phyloP scores from a whole-genome alignment of 164 flowering plant genomes.

The Saururus chinensis region DNA sequence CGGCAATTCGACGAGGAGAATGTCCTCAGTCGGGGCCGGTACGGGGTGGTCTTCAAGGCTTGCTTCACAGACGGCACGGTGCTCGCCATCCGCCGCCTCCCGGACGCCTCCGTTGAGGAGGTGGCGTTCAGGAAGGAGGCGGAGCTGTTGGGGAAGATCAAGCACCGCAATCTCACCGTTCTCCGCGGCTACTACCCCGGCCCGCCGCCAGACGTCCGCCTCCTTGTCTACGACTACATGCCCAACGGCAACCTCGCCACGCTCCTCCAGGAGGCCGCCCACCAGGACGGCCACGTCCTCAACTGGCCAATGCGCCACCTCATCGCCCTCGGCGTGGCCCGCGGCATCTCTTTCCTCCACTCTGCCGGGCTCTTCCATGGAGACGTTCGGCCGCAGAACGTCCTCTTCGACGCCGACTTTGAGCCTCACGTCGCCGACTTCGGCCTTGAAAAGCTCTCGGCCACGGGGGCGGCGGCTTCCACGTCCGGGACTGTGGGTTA shows the following conservation, averaged over 20 bases:
- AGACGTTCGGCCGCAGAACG: slow-evolving; percentile 75
- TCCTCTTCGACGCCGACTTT: slow-evolving; percentile 87
- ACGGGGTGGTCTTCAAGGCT: slow-evolving; percentile 77
- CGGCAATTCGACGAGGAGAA: slow-evolving; percentile 87
- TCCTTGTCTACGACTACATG: slow-evolving; percentile 90
- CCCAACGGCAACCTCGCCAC: slow-evolving; percentile 89
- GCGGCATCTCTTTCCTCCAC: slow-evolving; percentile 73
- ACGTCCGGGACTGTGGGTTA: slow-evolving; percentile 62
- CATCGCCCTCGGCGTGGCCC: slow-evolving; percentile 83
- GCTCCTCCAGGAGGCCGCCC: slow-evolving; percentile 86
- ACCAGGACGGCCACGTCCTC: slow-evolving; percentile 85
- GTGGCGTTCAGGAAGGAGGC: slow-evolving; percentile 57
- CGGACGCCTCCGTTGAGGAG: slow-evolving; percentile 42
- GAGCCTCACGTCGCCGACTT: slow-evolving; percentile 93
- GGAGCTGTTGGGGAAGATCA: slow-evolving; percentile 60
- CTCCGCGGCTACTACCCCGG: slow-evolving; percentile 85
- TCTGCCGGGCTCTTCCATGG: slow-evolving; percentile 53
- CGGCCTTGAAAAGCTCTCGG: slow-evolving; percentile 41
- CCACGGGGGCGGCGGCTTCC: slow-evolving; percentile 29
- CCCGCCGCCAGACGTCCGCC: slow-evolving; percentile 52
- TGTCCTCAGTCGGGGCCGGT: slow-evolving; percentile 57
- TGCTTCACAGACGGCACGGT: slow-evolving; percentile 68
- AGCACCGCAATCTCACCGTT: slow-evolving; percentile 79
- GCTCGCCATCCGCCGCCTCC: slow-evolving; percentile 66
- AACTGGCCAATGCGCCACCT: slow-evolving; percentile 99